A percentile compares a stretch with the other conserved stretches of the same genome.
Evolutionary conservation across 2,329 filamentous ascomycete genomes (phyloP).

Genomic region (Dactylellina drechsleri): DNA sequence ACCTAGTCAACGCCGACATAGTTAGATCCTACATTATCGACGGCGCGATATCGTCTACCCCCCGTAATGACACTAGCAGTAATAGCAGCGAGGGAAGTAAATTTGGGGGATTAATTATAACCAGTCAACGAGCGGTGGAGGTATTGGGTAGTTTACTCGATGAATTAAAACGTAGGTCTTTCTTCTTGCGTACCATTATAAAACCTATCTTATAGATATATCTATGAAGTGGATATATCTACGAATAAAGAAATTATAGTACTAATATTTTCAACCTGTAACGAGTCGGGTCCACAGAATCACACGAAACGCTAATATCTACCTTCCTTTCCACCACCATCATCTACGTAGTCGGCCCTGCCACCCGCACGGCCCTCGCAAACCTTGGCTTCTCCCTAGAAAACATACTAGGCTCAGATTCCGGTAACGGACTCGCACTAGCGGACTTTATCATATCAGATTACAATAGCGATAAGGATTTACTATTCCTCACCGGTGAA

Average conservation of each 20-base stretch:
- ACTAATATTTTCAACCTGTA: too few relatives aligned
- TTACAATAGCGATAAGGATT: constrained; percentile 68
- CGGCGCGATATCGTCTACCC: constrained; percentile 59
- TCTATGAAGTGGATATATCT: too few relatives aligned
- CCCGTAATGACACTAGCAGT: constrained; percentile 46
- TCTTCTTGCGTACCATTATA: not conserved
- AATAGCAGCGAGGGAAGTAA: constrained; percentile 11
- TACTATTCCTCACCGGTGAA: constrained; percentile 91
- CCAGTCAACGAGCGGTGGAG: constrained; percentile 84
- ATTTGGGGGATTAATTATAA: constrained; percentile 85
- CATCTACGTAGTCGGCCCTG: constrained; percentile 84
- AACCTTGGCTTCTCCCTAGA: constrained; percentile 66
- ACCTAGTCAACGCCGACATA: constrained; percentile 69
- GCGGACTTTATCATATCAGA: constrained; percentile 81
- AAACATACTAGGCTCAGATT: constrained; percentile 79
- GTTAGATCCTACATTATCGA: constrained; percentile 62
- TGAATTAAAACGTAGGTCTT: constrained; percentile 64
- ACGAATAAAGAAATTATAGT: constrained; percentile 40
- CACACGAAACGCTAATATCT: constrained; percentile 61
- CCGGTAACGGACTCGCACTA: constrained; percentile 84
- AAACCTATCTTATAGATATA: constrained; percentile 44
- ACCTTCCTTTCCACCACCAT: constrained; percentile 68
- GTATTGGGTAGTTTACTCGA: constrained; percentile 74
- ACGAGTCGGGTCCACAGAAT: constrained; percentile 2
- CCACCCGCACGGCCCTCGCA: constrained; percentile 78